Conservation (phyloP, 1,284 basidiomycete genomes). For the Acaromyces ingoldii region DNA sequence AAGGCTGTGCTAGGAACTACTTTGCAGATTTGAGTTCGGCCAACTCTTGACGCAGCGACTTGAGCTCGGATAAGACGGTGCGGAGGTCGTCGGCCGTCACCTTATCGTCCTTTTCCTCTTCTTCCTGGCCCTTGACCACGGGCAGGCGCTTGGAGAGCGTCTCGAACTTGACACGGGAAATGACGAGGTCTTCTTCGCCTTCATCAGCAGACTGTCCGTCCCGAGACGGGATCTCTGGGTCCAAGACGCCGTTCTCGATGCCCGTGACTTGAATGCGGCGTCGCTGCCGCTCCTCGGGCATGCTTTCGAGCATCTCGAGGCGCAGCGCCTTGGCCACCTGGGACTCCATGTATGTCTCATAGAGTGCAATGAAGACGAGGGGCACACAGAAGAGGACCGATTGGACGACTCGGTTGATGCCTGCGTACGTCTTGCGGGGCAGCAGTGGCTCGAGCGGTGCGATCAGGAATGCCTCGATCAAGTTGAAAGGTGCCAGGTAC, state of each 20-base stretch:
- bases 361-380: conserved; percentile 35
- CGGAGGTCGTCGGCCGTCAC: conserved; percentile 4
- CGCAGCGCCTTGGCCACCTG: conserved; percentile 17
- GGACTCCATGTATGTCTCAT: conserved; percentile 22
- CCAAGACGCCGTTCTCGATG: not conserved
- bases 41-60: conserved; percentile 7
- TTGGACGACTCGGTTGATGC: conserved; percentile 27
- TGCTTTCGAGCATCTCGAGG: conserved; percentile 28
- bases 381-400: conserved; percentile 27
- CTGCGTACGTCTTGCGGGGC: conserved; percentile 26
- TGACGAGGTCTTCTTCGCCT: conserved; percentile 17
- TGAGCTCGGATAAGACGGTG: conserved; percentile 5
- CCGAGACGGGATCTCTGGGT: not conserved
- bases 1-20: too few species aligned
- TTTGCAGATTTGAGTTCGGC: conserved; percentile 8
- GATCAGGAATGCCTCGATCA: conserved; percentile 73
- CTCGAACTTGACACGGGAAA: conserved; percentile 24
- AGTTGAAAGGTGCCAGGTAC: conserved; percentile 63
- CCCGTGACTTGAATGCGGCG: not conserved
- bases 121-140: conserved; percentile 1
- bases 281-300: conserved; percentile 6
- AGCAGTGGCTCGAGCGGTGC: conserved; percentile 73
- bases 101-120: conserved; percentile 2
- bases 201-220: conserved; percentile 5
- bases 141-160: conserved; percentile 14